Percentiles rank a stretch among this genome's conserved stretches.
Conservation (phyloP, 306 rosid genomes). For the Astragalus membranaceus region DNA sequence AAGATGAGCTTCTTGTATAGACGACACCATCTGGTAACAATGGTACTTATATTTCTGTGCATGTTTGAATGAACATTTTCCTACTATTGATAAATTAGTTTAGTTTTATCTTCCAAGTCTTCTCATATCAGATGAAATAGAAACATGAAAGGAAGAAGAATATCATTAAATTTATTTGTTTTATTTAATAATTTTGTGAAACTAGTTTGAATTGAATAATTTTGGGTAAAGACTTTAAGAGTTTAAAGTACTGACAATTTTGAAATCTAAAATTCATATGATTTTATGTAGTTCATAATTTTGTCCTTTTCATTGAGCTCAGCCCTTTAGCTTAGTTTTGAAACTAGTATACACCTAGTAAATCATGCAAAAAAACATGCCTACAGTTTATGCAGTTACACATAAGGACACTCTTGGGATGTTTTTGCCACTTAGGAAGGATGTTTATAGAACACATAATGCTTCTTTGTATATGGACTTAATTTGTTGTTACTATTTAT, state of each 20-base stretch:
- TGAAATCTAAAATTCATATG: not conserved
- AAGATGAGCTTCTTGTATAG: slow-evolving; percentile 86
- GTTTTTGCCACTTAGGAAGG: not conserved
- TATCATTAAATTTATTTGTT: not conserved
- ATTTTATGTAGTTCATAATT: not conserved
- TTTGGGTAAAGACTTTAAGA: not conserved
- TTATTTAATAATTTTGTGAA: not conserved
- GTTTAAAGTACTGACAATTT: not conserved
- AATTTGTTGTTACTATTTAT: not conserved
- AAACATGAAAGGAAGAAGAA: not conserved
- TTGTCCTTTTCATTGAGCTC: not conserved
- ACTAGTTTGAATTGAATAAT: not conserved
- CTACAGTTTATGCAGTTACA: no score
- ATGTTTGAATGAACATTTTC: slow-evolving; percentile 1
- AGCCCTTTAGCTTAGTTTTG: not conserved
- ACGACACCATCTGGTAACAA: slow-evolving; percentile 27
- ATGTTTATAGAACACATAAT: not conserved
- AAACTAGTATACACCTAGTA: not conserved
- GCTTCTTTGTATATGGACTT: not conserved
- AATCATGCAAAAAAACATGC: no score
- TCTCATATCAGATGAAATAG: not conserved
- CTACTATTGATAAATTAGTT: not conserved
- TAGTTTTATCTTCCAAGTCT: not conserved
- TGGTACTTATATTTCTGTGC: slow-evolving; percentile 6
- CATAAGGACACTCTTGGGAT: not conserved